These are phyloP conservation scores for Boletus coccyginus DNA, from an alignment of 768 basidiomycete species.

Conservation along the genomic window DNA sequence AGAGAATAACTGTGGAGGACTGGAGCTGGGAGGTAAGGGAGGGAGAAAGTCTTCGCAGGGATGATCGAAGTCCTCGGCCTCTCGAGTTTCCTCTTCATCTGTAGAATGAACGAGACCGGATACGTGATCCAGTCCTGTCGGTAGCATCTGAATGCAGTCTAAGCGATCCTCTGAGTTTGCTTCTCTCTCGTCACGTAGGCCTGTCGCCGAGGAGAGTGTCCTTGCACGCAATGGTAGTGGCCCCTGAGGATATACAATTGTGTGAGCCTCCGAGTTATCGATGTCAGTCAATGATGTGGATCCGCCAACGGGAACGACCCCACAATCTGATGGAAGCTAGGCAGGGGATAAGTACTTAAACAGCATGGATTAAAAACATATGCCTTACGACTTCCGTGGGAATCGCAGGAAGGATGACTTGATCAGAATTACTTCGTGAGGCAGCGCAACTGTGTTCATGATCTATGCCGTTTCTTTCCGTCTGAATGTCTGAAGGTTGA, in stretches of 20 bases:
- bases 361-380: not conserved
- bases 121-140: not conserved
- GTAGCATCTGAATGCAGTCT: not conserved
- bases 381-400: constrained; percentile 13
- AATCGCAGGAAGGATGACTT: not conserved
- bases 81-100: constrained; percentile 5
- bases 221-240: not conserved
- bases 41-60: constrained; percentile 12
- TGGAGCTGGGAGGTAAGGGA: constrained; percentile 43
- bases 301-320: not conserved
- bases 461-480: not conserved
- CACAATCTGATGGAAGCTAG: not conserved
- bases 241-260: not conserved
- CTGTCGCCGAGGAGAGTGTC: not conserved
- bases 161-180: not conserved
- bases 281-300: not conserved
- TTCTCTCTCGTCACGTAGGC: not conserved
- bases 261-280: not conserved
- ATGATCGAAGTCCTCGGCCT: constrained; percentile 4
- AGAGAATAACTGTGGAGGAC: constrained; percentile 42
- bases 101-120: not conserved
- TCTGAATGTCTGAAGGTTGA: not conserved
- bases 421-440: not conserved
- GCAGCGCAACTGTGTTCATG: not conserved
- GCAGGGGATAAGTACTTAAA: constrained; percentile 1